phyloP scores from a whole-genome alignment of 768 basidiomycete species.

The Auricularia sp. region DNA sequence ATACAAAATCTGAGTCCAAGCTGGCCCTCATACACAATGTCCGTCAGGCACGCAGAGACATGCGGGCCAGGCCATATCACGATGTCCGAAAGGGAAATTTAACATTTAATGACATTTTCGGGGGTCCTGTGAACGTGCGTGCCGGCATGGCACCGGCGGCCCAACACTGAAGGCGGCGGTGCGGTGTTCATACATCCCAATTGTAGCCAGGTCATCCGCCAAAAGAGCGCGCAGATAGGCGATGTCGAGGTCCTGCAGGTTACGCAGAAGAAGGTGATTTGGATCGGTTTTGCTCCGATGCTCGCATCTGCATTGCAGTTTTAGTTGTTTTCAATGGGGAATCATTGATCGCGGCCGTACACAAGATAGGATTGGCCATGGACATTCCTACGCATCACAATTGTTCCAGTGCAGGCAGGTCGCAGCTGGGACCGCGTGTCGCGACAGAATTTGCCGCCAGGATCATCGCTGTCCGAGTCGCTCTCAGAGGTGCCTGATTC shows the following conservation, averaged over 20 bases:
- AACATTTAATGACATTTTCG: too few relatives aligned
- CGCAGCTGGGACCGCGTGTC: not conserved
- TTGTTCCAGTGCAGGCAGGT: not conserved
- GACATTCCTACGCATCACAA: not conserved
- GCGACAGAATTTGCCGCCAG: not conserved
- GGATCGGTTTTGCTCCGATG: not conserved
- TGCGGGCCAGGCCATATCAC: too few relatives aligned
- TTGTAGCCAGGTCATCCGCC: not conserved
- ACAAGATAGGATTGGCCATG: not conserved
- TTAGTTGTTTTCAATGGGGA: not conserved
- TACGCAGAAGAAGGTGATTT: conserved; percentile 14
- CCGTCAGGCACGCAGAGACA: too few relatives aligned
- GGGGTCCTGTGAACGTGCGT: conserved; percentile 1
- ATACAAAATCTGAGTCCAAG: too few relatives aligned
- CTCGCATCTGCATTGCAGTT: conserved; percentile 4
- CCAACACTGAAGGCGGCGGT: conserved; percentile 11
- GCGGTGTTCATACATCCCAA: conserved; percentile 1
- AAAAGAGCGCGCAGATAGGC: conserved; percentile 17
- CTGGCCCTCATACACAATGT: too few relatives aligned
- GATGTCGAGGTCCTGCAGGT: conserved; percentile 15
- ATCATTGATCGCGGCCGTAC: not conserved
- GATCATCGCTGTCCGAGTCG: not conserved
- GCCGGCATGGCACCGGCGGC: conserved; percentile 13
- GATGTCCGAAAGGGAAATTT: too few relatives aligned
- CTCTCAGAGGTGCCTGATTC: not conserved